These are phyloP conservation scores for Amaranthus cruentus DNA, from an alignment of 148 eudicot species.

Conservation along the genomic window DNA sequence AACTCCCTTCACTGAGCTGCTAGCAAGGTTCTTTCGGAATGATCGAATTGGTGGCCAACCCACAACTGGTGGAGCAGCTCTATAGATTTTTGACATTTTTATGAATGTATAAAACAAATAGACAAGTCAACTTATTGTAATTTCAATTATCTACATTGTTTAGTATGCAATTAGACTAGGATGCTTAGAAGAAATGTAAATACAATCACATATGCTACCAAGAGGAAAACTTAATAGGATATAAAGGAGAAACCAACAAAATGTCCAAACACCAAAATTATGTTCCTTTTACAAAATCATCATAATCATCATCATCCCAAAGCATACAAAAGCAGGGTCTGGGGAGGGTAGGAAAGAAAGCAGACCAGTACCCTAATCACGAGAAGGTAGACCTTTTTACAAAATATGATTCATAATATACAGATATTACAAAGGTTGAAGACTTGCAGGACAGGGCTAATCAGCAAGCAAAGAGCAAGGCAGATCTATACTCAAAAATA, in stretches of 20 bases:
- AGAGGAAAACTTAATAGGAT: not conserved
- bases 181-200: not conserved
- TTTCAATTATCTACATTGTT: not conserved
- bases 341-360: no score
- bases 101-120: slow-evolving; percentile 26
- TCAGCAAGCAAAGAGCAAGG: not conserved
- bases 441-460: slow-evolving; percentile 8
- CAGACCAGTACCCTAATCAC: no score
- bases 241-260: no score
- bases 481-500: slow-evolving; percentile 8
- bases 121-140: not conserved
- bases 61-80: slow-evolving; percentile 89
- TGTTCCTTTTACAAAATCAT: not conserved
- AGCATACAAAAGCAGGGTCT: no score
- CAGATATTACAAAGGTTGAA: not conserved
- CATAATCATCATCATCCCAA: not conserved
- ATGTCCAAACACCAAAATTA: not conserved
- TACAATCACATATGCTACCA: not conserved
- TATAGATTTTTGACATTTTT: not conserved
- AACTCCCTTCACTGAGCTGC: slow-evolving; percentile 36
- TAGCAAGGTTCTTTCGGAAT: slow-evolving; percentile 75
- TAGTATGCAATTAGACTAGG: not conserved
- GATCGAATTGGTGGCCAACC: slow-evolving; percentile 99
- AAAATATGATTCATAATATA: not conserved
- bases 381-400: not conserved